Evolutionary conservation across 257 asterid genomes (phyloP), one percentile per base, ranked within the genome.

Genomic region (Lithospermum erythrorhizon): DNA sequence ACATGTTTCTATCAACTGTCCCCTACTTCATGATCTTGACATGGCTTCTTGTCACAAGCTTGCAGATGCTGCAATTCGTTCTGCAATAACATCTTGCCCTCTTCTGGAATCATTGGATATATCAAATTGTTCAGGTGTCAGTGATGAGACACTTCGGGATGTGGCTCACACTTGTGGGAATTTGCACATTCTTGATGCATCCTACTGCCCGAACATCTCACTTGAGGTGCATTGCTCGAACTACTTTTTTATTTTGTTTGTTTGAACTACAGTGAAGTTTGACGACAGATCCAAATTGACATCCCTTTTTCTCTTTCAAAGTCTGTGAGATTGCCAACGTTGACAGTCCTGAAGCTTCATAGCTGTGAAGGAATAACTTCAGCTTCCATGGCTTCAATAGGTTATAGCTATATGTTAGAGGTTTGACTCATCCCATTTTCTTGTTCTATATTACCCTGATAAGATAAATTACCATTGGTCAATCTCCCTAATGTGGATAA

Each of bases 31-130:
- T 20, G 91, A 84, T 63, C 96, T 93, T 68, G 97, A 93, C 81
- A 84, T 93, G 65, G 97, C 93, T 65, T 83, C 97, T 41, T 93
- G 99, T 73, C 99, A 93, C 87, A 93, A 89, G 85, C 97, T 93
- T 69, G 75, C 95, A 54, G 99, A 93, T 68, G 95, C 96, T 63
- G 95, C 99, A 61, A 93, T 93, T 64, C 97, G 99, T 62, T 83
- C 96, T 55, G 96, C 99, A 25, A 91, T 93, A 57, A 80, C 81
- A 16, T 82, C 97, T 54, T 93, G 99, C 75, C 94, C 95, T 9
- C 89, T 87, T 48, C 74, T 93, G 82, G 96, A 93, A 70, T 81
- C 95, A 30, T 78, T 93, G 84, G 96, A 93, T 70, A 84, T 93
- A 90, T 83, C 97, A 23, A 89, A 87, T 65, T 93, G 99, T 79